Base-by-base conservation (phyloP, 2,329 filamentous ascomycete genomes). In the Periconia macrospinosa region DNA sequence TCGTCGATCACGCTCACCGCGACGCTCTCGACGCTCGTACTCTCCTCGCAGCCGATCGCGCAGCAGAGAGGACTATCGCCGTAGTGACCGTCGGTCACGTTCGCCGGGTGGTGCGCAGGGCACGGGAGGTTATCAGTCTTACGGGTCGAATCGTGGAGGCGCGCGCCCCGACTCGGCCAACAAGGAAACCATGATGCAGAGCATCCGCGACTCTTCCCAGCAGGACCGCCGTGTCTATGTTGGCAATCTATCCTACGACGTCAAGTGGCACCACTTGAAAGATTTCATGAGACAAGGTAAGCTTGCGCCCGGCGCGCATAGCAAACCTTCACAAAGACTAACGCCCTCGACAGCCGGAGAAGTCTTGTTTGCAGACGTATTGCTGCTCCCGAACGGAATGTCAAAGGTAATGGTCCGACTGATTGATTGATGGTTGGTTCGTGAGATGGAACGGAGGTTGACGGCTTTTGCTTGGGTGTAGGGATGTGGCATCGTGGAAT, bases 401-500 rank as follows among this genome's bases (percentile, higher is more conserved):
- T 97, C 93, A 91, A 99, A 99, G 93, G 93, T 97, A 92, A 92
- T 91, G 91, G 92, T 92, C 33, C 23, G 23, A 27, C 23, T 37
- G 33, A 37, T 37, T 37, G 33, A 37, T 89, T 86, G 87, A 85
- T 87, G 89, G 88, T 65, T 82, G 65, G 81, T 80, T 75, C 79
- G 80, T 80, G 81, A 81, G 86, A 83, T 83, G 91, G 90, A n/a
- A 94, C 91, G 91, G 92, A 97, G 92, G 96, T 93, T 93, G 92
- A 89, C 87, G 92, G 90, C 88, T 88, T 71, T 90, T 90, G 88
- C 88, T 86, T 80, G 83, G 88, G 85, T 84, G 89, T 96, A 97
- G 93, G 93, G 94, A 92, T 99, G 93, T 93, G 94, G 94, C 83
- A 99, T 99, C 91, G 94, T 99, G 88, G 94, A 99, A 89, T 99